A percentile compares a stretch with the other conserved stretches of the same genome.
Conservation (phyloP, 2,329 filamentous ascomycete genomes). For the Massarina eburnea region DNA sequence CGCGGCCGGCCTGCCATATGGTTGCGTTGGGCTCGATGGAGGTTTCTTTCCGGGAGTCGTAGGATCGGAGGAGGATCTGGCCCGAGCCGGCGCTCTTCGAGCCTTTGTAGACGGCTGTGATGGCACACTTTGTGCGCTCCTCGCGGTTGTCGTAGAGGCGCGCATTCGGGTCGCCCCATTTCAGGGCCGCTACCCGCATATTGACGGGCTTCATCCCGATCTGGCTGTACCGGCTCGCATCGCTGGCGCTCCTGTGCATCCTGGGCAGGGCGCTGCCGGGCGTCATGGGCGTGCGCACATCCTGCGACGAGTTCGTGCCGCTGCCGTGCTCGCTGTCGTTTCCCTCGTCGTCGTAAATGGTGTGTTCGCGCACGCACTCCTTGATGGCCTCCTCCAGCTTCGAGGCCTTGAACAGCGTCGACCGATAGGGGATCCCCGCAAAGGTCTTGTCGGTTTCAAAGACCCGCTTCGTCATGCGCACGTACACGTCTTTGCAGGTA, state of each 20-base stretch:
- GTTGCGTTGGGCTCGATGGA: constrained; percentile 90
- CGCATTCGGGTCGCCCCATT: constrained; percentile 81
- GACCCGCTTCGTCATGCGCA: constrained; percentile 88
- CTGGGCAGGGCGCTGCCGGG: constrained; percentile 33
- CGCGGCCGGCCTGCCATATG: constrained; percentile 95
- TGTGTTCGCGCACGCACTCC: constrained; percentile 80
- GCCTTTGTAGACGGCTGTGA: constrained; percentile 89
- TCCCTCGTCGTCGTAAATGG: constrained; percentile 75
- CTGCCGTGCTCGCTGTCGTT: constrained; percentile 63
- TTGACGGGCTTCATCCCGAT: constrained; percentile 65
- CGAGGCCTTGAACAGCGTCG: constrained; percentile 94
- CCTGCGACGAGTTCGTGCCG: constrained; percentile 46
- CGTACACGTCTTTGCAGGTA: constrained; percentile 96
- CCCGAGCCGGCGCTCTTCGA: constrained; percentile 65
- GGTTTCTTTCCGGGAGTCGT: constrained; percentile 90
- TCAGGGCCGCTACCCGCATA: constrained; percentile 51
- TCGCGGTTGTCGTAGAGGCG: constrained; percentile 85
- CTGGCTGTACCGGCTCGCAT: constrained; percentile 80
- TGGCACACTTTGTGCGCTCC: constrained; percentile 83
- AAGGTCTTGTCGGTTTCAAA: constrained; percentile 99
- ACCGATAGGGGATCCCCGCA: constrained; percentile 89
- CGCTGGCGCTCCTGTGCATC: constrained; percentile 67
- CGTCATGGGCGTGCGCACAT: constrained; percentile 44
- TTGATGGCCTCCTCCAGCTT: constrained; percentile 92
- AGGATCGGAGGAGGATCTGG: constrained; percentile 81